These are phyloP conservation scores for Litsea cubeba DNA, from an alignment of 164 flowering plant genomes.

Conservation along the genomic window DNA sequence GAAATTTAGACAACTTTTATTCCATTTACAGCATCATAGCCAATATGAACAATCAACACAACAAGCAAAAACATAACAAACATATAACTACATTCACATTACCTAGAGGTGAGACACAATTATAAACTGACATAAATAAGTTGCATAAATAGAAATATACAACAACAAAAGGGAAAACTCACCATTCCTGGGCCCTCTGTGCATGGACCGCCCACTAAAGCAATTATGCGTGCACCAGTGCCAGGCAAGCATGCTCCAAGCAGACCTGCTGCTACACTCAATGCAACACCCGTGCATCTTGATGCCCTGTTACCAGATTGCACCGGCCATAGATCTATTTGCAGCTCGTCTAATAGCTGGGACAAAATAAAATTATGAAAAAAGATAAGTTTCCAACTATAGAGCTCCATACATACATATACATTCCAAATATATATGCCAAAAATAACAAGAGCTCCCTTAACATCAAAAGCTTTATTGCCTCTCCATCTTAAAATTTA, in stretches of 20 bases:
- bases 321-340: constrained; percentile 90
- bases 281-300: constrained; percentile 91
- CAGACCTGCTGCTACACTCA: constrained; percentile 85
- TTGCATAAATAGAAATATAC: no score
- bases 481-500: not conserved
- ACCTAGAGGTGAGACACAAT: not conserved
- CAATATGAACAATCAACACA: not conserved
- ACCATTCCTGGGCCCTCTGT: constrained; percentile 99
- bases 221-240: constrained; percentile 79
- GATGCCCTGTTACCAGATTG: constrained; percentile 59
- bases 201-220: constrained; percentile 96
- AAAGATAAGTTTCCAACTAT: no score
- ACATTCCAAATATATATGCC: no score
- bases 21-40: not conserved
- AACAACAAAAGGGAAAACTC: constrained; percentile 5
- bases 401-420: no score
- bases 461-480: no score
- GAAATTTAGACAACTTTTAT: not conserved
- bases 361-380: constrained; percentile 2
- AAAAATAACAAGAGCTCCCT: no score
- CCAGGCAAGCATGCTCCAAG: constrained; percentile 88
- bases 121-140: no score
- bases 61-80: no score
- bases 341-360: constrained; percentile 82
- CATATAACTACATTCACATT: no score